phyloP scores from a whole-genome alignment of 441 rosid genomes.

The Euphorbia celastroides region DNA sequence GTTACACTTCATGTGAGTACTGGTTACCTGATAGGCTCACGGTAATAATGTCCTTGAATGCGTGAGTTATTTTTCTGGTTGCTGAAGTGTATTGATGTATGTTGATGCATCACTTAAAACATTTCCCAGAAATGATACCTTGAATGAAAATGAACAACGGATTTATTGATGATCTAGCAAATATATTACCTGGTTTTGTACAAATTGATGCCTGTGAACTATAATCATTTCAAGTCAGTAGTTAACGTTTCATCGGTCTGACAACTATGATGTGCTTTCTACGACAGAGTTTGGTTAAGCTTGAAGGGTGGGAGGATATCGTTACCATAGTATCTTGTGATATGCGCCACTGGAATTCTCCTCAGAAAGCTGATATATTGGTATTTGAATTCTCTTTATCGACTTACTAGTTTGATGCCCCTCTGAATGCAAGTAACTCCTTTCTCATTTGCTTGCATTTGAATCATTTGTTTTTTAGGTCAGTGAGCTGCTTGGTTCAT shows the following conservation, averaged over 20 bases:
- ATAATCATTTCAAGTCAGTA: not conserved
- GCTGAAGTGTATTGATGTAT: not conserved
- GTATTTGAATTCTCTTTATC: conserved; percentile 28
- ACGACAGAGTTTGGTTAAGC: conserved; percentile 77
- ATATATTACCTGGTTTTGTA: not conserved
- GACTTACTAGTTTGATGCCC: conserved; percentile 2
- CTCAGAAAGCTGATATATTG: conserved; percentile 95
- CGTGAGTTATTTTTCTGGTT: conserved; percentile 12
- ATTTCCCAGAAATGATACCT: not conserved
- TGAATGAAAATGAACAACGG: not conserved
- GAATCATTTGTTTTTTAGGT: conserved; percentile 47
- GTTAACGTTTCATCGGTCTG: conserved; percentile 10
- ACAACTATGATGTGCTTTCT: conserved; percentile 19
- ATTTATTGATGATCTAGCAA: conserved; percentile 3
- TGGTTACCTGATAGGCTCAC: conserved; percentile 11
- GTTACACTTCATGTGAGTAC: conserved; percentile 93
- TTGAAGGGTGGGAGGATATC: conserved; percentile 85
- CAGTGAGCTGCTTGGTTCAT: conserved; percentile 94
- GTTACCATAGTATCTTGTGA: conserved; percentile 92
- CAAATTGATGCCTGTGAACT: not conserved
- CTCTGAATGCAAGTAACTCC: conserved; percentile 9
- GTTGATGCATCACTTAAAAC: not conserved
- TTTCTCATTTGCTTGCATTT: conserved; percentile 17
- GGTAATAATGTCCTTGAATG: not conserved
- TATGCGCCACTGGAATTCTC: conserved; percentile 87